Evolutionary conservation across 352 stramenopile genomes (phyloP), one percentile per base, ranked within the genome.

Genomic region (Pythium aristosporum): DNA sequence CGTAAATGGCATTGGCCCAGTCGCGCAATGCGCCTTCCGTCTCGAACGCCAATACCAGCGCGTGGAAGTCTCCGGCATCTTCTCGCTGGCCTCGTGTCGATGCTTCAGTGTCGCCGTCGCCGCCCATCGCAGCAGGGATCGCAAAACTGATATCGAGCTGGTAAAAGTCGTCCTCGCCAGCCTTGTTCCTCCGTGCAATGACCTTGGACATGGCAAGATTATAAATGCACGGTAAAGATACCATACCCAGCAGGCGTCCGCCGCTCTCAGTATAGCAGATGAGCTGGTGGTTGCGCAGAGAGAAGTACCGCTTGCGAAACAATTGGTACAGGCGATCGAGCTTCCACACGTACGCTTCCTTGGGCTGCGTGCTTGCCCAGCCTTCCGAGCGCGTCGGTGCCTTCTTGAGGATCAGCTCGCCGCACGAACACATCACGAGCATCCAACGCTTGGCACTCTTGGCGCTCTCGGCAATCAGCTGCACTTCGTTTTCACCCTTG

Each of bases 261-360:
- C 80, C 75, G n/a, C 73, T 70, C 42, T 87, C 80, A 7, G 85
- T 92, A 54, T 81, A 85, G 52, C 91, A 91, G 18, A 94, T 79
- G 7, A 96, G 77, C 48, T 93, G 82, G 49, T 94, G 87, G 57
- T 96, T 96, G 5, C 85, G 77, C 20, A 96, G 53, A 10, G 85
- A 96, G 37, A 92, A 91, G 67, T 88, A 93, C 0, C 87, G 85
- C 46, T 82, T 80, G 20, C 87, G 78, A 64, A 94, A 93, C 3
- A 96, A 73, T 68, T 96, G 87, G 56, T 94, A 93, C 30, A 96
- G 62, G 13, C 83, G 85, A 57, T 96, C 85, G 18, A 96, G 74
- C 53, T 96, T 96, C 85, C 85, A 96, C 36, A 96, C 79, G 73
- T 77, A 92, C n/a, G 80, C 87, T 70, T 94, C 87, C 61, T 94